Evolutionary conservation across 352 stramenopile genomes (phyloP), one percentile per base, ranked within the genome.

Genomic region (Phytophthora citrophthora): DNA sequence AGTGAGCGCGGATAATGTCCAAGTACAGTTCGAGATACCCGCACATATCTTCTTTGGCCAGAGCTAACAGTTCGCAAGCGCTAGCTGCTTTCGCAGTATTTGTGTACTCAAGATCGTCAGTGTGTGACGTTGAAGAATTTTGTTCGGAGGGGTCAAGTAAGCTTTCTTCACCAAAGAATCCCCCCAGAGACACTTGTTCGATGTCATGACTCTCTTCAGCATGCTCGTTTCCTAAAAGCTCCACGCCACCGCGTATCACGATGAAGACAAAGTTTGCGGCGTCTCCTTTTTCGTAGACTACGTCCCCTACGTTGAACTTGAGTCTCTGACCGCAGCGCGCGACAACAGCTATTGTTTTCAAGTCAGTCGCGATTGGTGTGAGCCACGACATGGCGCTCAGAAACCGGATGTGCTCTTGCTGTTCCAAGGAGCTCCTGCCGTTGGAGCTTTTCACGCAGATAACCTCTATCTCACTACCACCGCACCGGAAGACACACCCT

Each of bases 21-120:
- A 92, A 83, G 53, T 92, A 90, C 53, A 79, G 73, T 11, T 70
- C 68, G 7, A 90, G 70, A 50, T 90, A 92, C 1, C 78, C 76
- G 41, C 69, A 81, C 6, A 92, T 38, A 54, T 90, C 79, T 10
- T 86, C 74, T 36, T 66, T 70, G 12, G 71, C 76, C 39, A 92
- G 50, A n/a, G 73, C 79, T 16, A 92, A 60, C 13, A 92, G 51
- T 10, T 74, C 59, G 23, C 76, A 89, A 0, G 61, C 11, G 3
- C 50, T 68, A 2, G 64, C 26, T 2, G 73, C 79, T 26, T 68
- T 76, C 0, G 83, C 81, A 9, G 58, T 79, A 31, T 92, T 81
- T 0, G 39, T 44, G 57, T 91, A 90, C n/a, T 89, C 74, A 16
- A 79, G 43, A 11, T 52, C 54, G 10, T 54, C 59, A 24, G 54